These are phyloP conservation scores for Fusarium robinianum DNA, from an alignment of 2,329 filamentous ascomycete genomes.

Conservation along the genomic window DNA sequence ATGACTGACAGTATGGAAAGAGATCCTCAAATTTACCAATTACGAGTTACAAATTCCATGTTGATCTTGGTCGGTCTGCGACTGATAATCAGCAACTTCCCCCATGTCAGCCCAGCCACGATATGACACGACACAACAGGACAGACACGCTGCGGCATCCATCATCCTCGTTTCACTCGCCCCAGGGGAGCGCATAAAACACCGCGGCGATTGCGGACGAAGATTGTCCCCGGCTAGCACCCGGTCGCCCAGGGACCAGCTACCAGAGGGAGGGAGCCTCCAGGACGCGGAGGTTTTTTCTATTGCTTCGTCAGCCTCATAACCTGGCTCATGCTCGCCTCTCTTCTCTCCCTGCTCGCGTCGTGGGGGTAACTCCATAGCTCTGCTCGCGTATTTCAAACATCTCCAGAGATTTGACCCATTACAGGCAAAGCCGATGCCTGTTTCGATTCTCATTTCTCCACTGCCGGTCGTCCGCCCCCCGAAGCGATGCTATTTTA, in stretches of 20 bases:
- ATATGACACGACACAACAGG: constrained; percentile 17
- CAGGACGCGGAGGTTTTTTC: constrained; percentile 20
- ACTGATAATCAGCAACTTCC: constrained; percentile 33
- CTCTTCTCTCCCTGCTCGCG: constrained; percentile 1
- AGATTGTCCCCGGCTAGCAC: constrained; percentile 21
- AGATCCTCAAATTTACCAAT: not conserved
- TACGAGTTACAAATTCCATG: constrained; percentile 1
- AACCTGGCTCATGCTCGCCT: not conserved
- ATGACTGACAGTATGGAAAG: not conserved
- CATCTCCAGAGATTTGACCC: constrained; percentile 12
- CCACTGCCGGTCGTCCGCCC: constrained; percentile 30
- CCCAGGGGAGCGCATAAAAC: no score
- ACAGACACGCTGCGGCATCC: constrained; percentile 23
- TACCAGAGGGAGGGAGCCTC: constrained; percentile 17
- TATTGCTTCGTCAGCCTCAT: constrained; percentile 14
- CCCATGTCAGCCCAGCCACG: constrained; percentile 18
- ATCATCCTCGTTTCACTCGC: constrained; percentile 27
- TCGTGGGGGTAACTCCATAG: constrained; percentile 29
- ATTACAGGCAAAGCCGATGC: no score
- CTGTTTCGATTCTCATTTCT: constrained; percentile 14
- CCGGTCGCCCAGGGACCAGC: constrained; percentile 9
- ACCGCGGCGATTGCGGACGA: constrained; percentile 13
- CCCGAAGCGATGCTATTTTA: constrained; percentile 9
- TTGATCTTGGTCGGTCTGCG: constrained; percentile 26
- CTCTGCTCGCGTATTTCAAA: constrained; percentile 13